Conservation (phyloP, 495 filamentous ascomycete species). For the Hyaloscypha finlandica region DNA sequence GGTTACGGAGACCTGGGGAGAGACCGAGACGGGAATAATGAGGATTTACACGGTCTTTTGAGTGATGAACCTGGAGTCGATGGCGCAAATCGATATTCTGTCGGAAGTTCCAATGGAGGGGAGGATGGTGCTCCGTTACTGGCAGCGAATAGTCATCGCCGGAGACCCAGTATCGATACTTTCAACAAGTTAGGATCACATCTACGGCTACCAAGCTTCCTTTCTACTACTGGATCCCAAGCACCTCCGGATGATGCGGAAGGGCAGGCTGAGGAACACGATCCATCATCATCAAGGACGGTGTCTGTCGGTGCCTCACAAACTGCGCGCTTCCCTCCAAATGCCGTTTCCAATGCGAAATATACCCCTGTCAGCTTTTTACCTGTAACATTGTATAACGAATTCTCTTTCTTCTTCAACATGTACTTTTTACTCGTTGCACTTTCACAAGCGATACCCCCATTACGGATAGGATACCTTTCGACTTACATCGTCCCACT, state of each 20-base stretch:
- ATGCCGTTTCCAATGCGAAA: slow-evolving; percentile 94
- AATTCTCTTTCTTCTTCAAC: slow-evolving; percentile 99
- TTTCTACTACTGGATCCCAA: slow-evolving; percentile 39
- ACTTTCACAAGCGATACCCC: slow-evolving; percentile 86
- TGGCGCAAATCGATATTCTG: slow-evolving; percentile 50
- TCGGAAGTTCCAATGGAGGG: slow-evolving; percentile 45
- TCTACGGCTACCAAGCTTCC: slow-evolving; percentile 54
- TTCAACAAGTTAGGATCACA: slow-evolving; percentile 42
- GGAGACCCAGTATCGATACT: slow-evolving; percentile 37
- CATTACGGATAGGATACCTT: slow-evolving; percentile 88
- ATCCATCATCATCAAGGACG: slow-evolving; percentile 52
- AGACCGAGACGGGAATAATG: slow-evolving; percentile 51
- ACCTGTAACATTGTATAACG: slow-evolving; percentile 92
- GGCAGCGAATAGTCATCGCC: slow-evolving; percentile 19
- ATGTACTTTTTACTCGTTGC: slow-evolving; percentile 97
- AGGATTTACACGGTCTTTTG: slow-evolving; percentile 58
- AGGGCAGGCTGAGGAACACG: slow-evolving; percentile 48
- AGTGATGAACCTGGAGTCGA: slow-evolving; percentile 50
- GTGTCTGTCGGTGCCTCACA: slow-evolving; percentile 53
- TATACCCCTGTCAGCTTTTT: slow-evolving; percentile 97
- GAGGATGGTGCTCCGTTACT: slow-evolving; percentile 72
- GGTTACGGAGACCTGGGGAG: slow-evolving; percentile 62
- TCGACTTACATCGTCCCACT: slow-evolving; percentile 93
- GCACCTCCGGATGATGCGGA: slow-evolving; percentile 36
- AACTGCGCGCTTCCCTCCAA: slow-evolving; percentile 67